phyloP scores from a whole-genome alignment of 495 filamentous ascomycete genomes.

The Hyaloscypha finlandica region DNA sequence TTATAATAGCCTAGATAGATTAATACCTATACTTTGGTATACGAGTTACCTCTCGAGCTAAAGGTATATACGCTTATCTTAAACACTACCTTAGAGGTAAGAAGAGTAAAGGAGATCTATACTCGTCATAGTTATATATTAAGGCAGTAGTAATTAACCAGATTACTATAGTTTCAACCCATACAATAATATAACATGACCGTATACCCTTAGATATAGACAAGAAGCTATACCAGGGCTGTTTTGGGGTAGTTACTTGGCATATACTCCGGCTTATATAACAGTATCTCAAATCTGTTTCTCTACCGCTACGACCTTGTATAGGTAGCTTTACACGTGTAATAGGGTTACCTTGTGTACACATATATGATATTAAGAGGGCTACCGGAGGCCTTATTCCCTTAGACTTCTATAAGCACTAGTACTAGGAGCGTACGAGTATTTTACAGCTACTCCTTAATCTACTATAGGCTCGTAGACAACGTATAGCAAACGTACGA shows the following conservation, averaged over 20 bases:
- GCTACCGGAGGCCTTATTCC: background rate
- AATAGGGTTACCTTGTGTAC: too few relatives aligned
- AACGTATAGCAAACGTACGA: background rate
- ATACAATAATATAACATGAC: too few relatives aligned
- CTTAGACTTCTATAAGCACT: background rate
- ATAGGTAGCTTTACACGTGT: too few relatives aligned
- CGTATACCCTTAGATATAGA: too few relatives aligned
- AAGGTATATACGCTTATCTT: background rate
- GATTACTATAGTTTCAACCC: background rate
- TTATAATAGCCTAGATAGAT: background rate
- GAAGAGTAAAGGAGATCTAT: too few relatives aligned
- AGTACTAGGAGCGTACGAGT: background rate
- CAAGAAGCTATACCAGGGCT: too few relatives aligned
- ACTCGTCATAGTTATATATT: too few relatives aligned
- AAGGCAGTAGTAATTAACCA: too few relatives aligned
- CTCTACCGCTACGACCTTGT: too few relatives aligned
- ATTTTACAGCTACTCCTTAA: slow-evolving; percentile 1
- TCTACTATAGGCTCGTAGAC: background rate
- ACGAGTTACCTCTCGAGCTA: background rate
- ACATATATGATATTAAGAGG: background rate
- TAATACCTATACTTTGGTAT: background rate
- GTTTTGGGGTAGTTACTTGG: too few relatives aligned
- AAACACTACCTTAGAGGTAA: background rate
- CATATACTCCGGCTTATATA: too few relatives aligned
- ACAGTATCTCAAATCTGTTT: too few relatives aligned